Conservation (phyloP, 2,329 filamentous ascomycete species). For the Colletotrichum trifolii region DNA sequence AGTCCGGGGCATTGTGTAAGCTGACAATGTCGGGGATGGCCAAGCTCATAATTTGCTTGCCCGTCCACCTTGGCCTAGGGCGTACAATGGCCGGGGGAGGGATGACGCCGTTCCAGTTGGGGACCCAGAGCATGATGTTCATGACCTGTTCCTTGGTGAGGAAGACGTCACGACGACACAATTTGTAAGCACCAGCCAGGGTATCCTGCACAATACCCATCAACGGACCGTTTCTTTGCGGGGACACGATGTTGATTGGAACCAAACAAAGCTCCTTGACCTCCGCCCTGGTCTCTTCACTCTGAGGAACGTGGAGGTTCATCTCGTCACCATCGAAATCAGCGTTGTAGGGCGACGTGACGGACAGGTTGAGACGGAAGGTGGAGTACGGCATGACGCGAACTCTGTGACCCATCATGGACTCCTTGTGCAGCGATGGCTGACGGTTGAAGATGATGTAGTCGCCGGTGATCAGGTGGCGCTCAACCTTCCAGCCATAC, state of each 20-base stretch:
- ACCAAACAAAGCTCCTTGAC: slow-evolving; percentile 96
- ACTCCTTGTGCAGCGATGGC: slow-evolving; percentile 98
- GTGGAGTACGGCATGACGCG: slow-evolving; percentile 99
- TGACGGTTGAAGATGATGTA: slow-evolving; percentile 99
- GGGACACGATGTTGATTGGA: slow-evolving; percentile 98
- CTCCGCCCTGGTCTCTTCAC: slow-evolving; percentile 95
- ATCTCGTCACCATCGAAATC: slow-evolving; percentile 99
- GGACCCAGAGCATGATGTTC: slow-evolving; percentile 98
- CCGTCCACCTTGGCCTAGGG: slow-evolving; percentile 93
- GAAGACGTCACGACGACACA: slow-evolving; percentile 93
- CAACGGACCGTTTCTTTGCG: slow-evolving; percentile 93
- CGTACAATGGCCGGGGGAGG: slow-evolving; percentile 94
- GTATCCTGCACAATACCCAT: slow-evolving; percentile 99
- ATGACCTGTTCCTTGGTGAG: slow-evolving; percentile 91
- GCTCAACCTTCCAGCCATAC: slow-evolving; percentile 98
- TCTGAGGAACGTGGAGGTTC: slow-evolving; percentile 99
- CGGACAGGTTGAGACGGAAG: slow-evolving; percentile 95
- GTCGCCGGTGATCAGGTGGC: slow-evolving; percentile 94
- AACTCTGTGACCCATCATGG: slow-evolving; percentile 99
- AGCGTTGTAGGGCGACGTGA: slow-evolving; percentile 98
- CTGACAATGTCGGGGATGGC: slow-evolving; percentile 90
- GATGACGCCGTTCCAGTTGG: slow-evolving; percentile 95
- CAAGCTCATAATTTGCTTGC: slow-evolving; percentile 97
- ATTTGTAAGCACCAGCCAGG: slow-evolving; percentile 95
- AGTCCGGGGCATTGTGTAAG: slow-evolving; percentile 73